Base-by-base conservation (phyloP, 2,329 filamentous ascomycete genomes). In the Venturia oleaginea region DNA sequence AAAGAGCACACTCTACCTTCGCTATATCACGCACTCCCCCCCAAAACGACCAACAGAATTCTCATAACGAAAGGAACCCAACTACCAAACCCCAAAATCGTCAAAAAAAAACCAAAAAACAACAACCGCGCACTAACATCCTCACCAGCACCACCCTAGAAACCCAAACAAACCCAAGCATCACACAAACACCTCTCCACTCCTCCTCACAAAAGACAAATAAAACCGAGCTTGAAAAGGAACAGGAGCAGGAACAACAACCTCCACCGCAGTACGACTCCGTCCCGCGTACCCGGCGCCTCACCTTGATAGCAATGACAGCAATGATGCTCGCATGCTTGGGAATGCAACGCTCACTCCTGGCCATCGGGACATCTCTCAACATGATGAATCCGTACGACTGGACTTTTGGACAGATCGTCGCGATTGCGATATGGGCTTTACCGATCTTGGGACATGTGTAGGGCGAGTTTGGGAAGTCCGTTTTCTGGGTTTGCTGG, bases 391-490 rank as follows among this genome's bases (percentile, higher is more conserved):
- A 70, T 65, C 55, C 64, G 13, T 62, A 13, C 19, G 15, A 70
- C 40, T 71, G 69, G 69, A 64, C 62, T 27, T 71, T 71, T 65
- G 68, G 69, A 15, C 69, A 70, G 59, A 66, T 71, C 51, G 67
- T 70, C 15, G 69, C 69, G 6, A 63, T 71, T n/a, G 69, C 68
- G 4, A 66, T 71, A 15, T 71, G 68, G 68, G 60, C 63, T 4
- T 68, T 68, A 15, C 68, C 69, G 13, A 38, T 70, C 19, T 22
- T 70, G 17, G 67, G 27, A 11, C 69, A 67, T 51, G 1, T 68
- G 4, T 32, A 32, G 13, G 4, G 17, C 3, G 48, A 54, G 22
- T 13, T 54, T 54, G 48, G 48, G 22, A n/a, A 46, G 43, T 46
- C 5, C 10, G 19, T 19, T n/a, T 46, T 6, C 2, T 11, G 8